These are phyloP conservation scores for Thermochaetoides thermophila DNA, from an alignment of 495 filamentous ascomycete species.

Conservation along the genomic window DNA sequence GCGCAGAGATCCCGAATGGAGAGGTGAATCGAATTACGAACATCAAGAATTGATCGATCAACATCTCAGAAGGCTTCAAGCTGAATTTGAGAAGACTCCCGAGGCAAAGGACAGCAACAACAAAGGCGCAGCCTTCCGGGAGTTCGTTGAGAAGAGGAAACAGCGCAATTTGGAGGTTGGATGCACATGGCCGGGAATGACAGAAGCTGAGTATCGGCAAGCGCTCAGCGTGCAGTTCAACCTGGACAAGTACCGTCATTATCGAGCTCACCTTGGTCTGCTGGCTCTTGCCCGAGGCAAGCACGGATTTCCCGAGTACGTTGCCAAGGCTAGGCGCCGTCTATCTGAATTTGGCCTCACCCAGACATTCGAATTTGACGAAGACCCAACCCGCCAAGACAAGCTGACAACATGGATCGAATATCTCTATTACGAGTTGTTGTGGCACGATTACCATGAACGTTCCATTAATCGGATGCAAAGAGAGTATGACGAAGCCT, in stretches of 20 bases:
- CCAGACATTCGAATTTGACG: slow-evolving; percentile 4
- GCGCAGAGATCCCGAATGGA: no score
- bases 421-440: slow-evolving; percentile 12
- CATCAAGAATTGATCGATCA: background rate
- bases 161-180: background rate
- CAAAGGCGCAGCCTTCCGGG: slow-evolving; percentile 1
- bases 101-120: background rate
- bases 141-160: slow-evolving; percentile 4
- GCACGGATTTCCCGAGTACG: slow-evolving; percentile 8
- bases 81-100: background rate
- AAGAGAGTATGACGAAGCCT: slow-evolving; percentile 3
- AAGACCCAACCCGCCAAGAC: slow-evolving; percentile 6
- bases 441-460: slow-evolving; percentile 3
- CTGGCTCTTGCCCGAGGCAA: background rate
- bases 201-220: background rate
- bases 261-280: background rate
- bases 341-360: slow-evolving; percentile 4
- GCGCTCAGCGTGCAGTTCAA: background rate
- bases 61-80: slow-evolving; percentile 1
- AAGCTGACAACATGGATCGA: slow-evolving; percentile 12
- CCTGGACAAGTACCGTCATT: background rate
- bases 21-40: background rate
- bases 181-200: background rate
- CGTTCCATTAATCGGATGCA: background rate
- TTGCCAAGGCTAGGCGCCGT: slow-evolving; percentile 2